These are phyloP conservation scores for Gaeumannomyces tritici DNA, from an alignment of 2,329 filamentous ascomycete species.

Conservation along the genomic window DNA sequence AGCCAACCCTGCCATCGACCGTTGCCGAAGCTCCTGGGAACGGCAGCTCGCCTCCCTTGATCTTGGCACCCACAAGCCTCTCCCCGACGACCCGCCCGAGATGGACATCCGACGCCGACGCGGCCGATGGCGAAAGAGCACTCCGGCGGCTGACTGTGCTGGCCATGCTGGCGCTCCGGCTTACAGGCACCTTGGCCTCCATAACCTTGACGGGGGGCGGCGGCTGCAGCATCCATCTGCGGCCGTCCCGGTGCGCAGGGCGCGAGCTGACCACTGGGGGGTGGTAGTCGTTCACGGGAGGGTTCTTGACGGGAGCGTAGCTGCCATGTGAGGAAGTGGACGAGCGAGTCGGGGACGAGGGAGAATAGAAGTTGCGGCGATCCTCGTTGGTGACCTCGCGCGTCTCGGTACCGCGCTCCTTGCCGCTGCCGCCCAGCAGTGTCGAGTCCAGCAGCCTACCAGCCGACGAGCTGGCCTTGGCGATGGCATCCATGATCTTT, in stretches of 20 bases:
- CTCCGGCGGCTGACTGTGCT: conserved; percentile 37
- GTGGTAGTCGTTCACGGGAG: conserved; percentile 77
- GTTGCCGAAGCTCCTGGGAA: neutral
- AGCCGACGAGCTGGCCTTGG: conserved; percentile 47
- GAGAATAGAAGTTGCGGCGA: conserved; percentile 46
- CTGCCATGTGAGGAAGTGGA: conserved; percentile 15
- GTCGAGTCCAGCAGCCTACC: conserved; percentile 43
- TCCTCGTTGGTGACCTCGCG: conserved; percentile 33
- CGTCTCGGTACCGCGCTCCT: conserved; percentile 31
- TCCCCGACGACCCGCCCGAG: conserved; percentile 29
- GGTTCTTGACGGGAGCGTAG: conserved; percentile 40
- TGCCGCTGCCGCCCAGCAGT: conserved; percentile 24
- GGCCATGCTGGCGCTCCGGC: conserved; percentile 48
- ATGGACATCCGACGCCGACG: neutral
- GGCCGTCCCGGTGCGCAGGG: conserved; percentile 58
- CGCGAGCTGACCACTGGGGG: conserved; percentile 74
- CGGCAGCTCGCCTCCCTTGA: conserved; percentile 30
- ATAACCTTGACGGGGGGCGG: conserved; percentile 85
- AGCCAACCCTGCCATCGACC: neutral
- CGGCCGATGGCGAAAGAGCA: neutral
- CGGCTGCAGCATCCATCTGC: conserved; percentile 87
- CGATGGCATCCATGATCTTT: conserved; percentile 47
- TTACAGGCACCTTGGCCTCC: conserved; percentile 72
- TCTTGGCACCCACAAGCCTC: conserved; percentile 35
- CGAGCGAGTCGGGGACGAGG: neutral